These are phyloP conservation scores for Alnus glutinosa DNA, from an alignment of 306 rosid species.

Conservation along the genomic window DNA sequence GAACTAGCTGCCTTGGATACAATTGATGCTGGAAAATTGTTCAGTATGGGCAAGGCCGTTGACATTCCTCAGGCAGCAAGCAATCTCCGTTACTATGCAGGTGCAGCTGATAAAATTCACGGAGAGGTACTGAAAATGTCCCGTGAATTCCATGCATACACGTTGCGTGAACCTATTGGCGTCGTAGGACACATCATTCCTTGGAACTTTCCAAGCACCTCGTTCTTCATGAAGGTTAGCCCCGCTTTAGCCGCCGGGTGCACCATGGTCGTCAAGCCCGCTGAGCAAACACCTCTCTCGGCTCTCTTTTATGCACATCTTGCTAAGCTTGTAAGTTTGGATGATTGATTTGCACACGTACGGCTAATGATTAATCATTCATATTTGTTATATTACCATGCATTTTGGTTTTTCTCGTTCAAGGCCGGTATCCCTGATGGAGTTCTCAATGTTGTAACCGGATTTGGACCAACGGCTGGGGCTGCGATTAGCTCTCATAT, in stretches of 20 bases:
- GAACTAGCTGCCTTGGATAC: constrained; percentile 75
- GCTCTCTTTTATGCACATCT: constrained; percentile 82
- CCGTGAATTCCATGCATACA: constrained; percentile 43
- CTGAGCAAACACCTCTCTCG: constrained; percentile 89
- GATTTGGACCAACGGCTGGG: constrained; percentile 80
- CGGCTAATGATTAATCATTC: too few relatives aligned
- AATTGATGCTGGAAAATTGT: constrained; percentile 72
- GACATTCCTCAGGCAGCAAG: constrained; percentile 57
- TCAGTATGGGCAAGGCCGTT: constrained; percentile 26
- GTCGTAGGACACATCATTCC: constrained; percentile 87
- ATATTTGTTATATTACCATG: background rate
- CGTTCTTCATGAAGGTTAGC: constrained; percentile 55
- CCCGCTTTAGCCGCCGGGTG: constrained; percentile 96
- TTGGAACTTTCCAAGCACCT: constrained; percentile 70
- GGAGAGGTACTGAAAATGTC: constrained; percentile 67
- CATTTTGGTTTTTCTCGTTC: background rate
- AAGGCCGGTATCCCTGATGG: constrained; percentile 96
- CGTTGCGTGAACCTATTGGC: constrained; percentile 76
- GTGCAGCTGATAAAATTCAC: constrained; percentile 89
- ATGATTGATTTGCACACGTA: too few relatives aligned
- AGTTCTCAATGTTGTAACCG: constrained; percentile 79
- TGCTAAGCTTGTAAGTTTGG: constrained; percentile 53
- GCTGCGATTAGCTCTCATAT: constrained; percentile 71
- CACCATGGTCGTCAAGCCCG: constrained; percentile 82
- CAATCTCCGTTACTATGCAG: constrained; percentile 70